phyloP scores from a whole-genome alignment of 768 basidiomycete genomes.

The Lactarius vividus region DNA sequence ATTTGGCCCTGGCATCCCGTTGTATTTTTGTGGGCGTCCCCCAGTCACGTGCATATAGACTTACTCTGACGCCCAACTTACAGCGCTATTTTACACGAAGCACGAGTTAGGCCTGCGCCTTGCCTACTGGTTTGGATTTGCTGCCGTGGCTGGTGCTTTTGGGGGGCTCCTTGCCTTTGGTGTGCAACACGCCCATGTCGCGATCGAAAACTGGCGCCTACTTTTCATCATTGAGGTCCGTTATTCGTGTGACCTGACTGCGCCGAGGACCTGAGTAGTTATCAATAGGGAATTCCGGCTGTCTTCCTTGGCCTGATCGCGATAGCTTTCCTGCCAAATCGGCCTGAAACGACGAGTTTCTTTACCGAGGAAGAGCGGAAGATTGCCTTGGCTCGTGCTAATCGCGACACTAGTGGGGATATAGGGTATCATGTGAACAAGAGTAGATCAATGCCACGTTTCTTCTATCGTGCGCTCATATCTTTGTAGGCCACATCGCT shows the following conservation, averaged over 20 bases:
- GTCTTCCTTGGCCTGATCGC: constrained; percentile 59
- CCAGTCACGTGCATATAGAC: constrained; percentile 30
- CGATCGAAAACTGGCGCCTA: constrained; percentile 55
- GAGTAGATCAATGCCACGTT: constrained; percentile 37
- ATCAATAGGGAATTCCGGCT: constrained; percentile 59
- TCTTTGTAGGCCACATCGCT: constrained; percentile 51
- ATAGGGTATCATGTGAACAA: constrained; percentile 61
- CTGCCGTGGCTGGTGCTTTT: constrained; percentile 81
- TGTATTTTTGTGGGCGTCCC: constrained; percentile 60
- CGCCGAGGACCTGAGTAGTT: background rate
- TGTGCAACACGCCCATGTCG: constrained; percentile 55
- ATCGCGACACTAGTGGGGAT: constrained; percentile 64
- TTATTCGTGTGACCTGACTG: background rate
- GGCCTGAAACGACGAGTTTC: constrained; percentile 66
- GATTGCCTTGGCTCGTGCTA: constrained; percentile 65
- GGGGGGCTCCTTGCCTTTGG: constrained; percentile 84
- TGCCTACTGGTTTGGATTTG: constrained; percentile 84
- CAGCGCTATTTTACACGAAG: constrained; percentile 78
- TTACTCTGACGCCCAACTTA: background rate
- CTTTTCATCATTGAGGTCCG: constrained; percentile 72
- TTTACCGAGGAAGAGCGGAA: constrained; percentile 51
- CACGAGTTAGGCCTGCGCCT: constrained; percentile 69
- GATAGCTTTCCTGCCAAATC: constrained; percentile 58
- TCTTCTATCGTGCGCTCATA: background rate
- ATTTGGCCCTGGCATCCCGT: constrained; percentile 73